Percentiles rank a stretch among this genome's conserved stretches.
Conservation (phyloP, 306 rosid genomes). For the Vachellia collinsii region DNA sequence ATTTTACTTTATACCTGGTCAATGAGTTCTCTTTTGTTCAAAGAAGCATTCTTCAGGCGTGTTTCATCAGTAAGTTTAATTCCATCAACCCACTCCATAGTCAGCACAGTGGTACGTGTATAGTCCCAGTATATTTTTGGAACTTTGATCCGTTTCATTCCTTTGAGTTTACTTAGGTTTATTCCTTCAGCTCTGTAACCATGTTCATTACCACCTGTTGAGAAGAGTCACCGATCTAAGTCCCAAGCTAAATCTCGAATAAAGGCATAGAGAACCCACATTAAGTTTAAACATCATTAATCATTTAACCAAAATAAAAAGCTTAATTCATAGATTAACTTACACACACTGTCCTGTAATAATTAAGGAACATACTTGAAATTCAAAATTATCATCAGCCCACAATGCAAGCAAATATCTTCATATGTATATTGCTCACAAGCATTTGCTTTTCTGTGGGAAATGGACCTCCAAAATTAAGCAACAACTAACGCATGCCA, state of each 20-base stretch:
- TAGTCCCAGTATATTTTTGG: conserved; percentile 93
- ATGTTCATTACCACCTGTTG: conserved; percentile 49
- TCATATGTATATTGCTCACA: conserved; percentile 18
- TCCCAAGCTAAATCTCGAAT: conserved; percentile 13
- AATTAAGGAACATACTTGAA: conserved; percentile 12
- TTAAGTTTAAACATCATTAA: conserved; percentile 26
- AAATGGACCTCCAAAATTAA: not conserved
- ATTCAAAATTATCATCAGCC: conserved; percentile 15
- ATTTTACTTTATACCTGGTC: conserved; percentile 66
- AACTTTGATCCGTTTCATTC: conserved; percentile 60
- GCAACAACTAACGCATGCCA: conserved; percentile 7
- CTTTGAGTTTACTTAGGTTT: conserved; percentile 34
- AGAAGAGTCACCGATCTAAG: conserved; percentile 37
- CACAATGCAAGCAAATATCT: conserved; percentile 13
- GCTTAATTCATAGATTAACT: not conserved
- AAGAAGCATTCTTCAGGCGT: conserved; percentile 61
- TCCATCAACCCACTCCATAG: conserved; percentile 98
- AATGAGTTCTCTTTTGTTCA: conserved; percentile 81
- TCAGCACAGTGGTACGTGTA: conserved; percentile 75
- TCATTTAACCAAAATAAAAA: conserved; percentile 30
- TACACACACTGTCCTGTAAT: conserved; percentile 30
- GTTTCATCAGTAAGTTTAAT: conserved; percentile 91
- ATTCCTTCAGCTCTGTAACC: conserved; percentile 42
- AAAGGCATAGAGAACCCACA: not conserved
- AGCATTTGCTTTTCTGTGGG: conserved; percentile 2